These are phyloP conservation scores for Endogone sp. DNA, from an alignment of 192 early-diverging fungal genomes.

Conservation along the genomic window DNA sequence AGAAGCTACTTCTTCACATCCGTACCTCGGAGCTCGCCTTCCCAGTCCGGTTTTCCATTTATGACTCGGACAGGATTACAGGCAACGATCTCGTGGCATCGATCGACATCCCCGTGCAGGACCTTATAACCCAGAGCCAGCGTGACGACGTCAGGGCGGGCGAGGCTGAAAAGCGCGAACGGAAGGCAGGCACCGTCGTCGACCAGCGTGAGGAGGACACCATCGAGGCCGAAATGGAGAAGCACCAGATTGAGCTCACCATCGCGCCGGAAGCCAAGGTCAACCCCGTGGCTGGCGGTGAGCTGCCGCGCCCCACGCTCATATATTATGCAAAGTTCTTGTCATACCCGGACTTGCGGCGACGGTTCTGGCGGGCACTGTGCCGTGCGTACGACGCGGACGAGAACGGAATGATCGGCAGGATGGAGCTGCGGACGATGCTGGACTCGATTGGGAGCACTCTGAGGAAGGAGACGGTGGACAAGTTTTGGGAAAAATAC, in stretches of 20 bases:
- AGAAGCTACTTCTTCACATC: slow-evolving; percentile 61
- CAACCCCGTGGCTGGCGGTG: too few relatives aligned
- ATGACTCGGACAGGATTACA: slow-evolving; percentile 71
- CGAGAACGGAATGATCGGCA: slow-evolving; percentile 54
- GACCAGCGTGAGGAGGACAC: too few relatives aligned
- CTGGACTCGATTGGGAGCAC: slow-evolving; percentile 67
- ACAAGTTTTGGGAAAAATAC: slow-evolving; percentile 47
- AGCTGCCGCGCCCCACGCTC: slow-evolving; percentile 45
- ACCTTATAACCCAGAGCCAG: too few relatives aligned
- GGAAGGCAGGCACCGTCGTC: too few relatives aligned
- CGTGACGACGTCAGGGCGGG: too few relatives aligned
- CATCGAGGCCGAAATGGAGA: slow-evolving; percentile 37
- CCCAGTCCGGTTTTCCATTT: slow-evolving; percentile 54
- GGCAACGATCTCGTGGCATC: slow-evolving; percentile 64
- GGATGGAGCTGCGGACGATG: slow-evolving; percentile 62
- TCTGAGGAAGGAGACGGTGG: slow-evolving; percentile 59
- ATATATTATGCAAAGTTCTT: slow-evolving; percentile 59
- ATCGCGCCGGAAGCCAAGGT: slow-evolving; percentile 29
- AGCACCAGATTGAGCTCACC: slow-evolving; percentile 29
- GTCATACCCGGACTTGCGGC: slow-evolving; percentile 56
- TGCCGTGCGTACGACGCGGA: slow-evolving; percentile 59
- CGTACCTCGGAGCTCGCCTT: slow-evolving; percentile 36
- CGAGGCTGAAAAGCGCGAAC: too few relatives aligned
- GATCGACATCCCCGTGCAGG: slow-evolving; percentile 37
- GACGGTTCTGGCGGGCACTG: slow-evolving; percentile 69